Evolutionary conservation across 192 early-diverging fungal genomes (phyloP).

Genomic region (Paraglomus occultum): DNA sequence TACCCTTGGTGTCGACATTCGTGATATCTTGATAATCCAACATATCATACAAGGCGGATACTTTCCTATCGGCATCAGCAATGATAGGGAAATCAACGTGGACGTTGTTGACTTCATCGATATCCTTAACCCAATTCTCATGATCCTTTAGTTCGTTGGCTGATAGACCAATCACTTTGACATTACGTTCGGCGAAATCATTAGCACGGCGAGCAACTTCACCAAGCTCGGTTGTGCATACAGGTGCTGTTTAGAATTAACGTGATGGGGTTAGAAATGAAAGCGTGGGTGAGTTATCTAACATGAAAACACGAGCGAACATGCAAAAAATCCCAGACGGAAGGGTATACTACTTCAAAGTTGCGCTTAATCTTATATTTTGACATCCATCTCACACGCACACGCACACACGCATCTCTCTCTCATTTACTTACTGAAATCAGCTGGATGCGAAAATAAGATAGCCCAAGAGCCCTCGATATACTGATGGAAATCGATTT

Average conservation of each 20-base stretch:
- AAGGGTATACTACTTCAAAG: too few relatives aligned
- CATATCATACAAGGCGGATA: conserved; percentile 96
- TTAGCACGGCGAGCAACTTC: conserved; percentile 77
- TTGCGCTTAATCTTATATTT: too few relatives aligned
- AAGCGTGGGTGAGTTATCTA: too few relatives aligned
- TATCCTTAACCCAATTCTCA: conserved; percentile 87
- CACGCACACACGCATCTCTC: too few relatives aligned
- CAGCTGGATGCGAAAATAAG: conserved; percentile 98
- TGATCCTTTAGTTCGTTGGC: conserved; percentile 85
- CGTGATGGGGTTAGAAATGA: too few relatives aligned
- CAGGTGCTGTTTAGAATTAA: conserved; percentile 57
- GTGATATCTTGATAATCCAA: conserved; percentile 92
- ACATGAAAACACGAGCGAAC: too few relatives aligned
- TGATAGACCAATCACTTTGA: conserved; percentile 93
- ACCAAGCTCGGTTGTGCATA: conserved; percentile 97
- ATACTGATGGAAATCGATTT: conserved; percentile 89
- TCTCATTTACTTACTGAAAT: conserved; percentile 69
- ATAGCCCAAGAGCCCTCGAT: conserved; percentile 87
- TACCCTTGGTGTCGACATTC: conserved; percentile 83
- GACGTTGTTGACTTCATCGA: conserved; percentile 87
- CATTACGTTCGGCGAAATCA: conserved; percentile 77
- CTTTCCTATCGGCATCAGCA: conserved; percentile 81
- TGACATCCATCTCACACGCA: too few relatives aligned
- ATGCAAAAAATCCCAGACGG: too few relatives aligned
- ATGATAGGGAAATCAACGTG: conserved; percentile 88